Evolutionary conservation across 495 filamentous ascomycete species (phyloP), one percentile per base, ranked within the genome.

Genomic region (Astrothelium macrocarpum): DNA sequence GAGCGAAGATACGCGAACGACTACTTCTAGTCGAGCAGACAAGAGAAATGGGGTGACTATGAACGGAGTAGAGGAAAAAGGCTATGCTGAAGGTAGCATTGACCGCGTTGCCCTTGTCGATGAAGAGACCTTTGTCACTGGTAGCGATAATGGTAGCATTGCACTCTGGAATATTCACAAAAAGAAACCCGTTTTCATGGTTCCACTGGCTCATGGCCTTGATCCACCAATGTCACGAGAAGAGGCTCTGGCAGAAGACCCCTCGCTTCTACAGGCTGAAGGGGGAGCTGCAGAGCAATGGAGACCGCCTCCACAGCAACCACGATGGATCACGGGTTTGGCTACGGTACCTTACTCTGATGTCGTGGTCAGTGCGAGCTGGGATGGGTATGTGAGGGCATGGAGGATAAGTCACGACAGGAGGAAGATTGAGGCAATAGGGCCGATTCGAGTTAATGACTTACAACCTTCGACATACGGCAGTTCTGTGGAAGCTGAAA

Each of bases 91-190:
- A 73, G 93, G 90, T 64, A 92, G 87, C 72, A 89, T 97, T 67
- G 94, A 98, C 76, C 85, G 88, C 42, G 82, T 97, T 23, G 87
- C 91, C 32, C 87, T 94, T 74, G 82, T 98, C 59, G 93, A 96
- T 65, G 89, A 95, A 61, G 85, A 87, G 60, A 87, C 88, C 56
- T 98, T 97, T 70, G 85, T 97, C 60, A 98, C 94, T 3, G 94
- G 91, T 4, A 88, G 88, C 61, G 93, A 97, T 76, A 95, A 91
- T 67, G 95, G 94, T 59, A 68, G 72, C n/a, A 59, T 98, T 36
- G 87, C 84, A 2, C 81, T 98, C n/a, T 98, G 93, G 93, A 86
- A 83, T 45, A 76, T 91, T 39, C 85, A 94, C 70, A 95, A 94
- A 75, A 98, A 98, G 81, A 98, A 98, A 73, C 86, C 95, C 0